Conservation (phyloP, 371 early-diverging fungal genomes). For the Vairimorpha necatrix region DNA sequence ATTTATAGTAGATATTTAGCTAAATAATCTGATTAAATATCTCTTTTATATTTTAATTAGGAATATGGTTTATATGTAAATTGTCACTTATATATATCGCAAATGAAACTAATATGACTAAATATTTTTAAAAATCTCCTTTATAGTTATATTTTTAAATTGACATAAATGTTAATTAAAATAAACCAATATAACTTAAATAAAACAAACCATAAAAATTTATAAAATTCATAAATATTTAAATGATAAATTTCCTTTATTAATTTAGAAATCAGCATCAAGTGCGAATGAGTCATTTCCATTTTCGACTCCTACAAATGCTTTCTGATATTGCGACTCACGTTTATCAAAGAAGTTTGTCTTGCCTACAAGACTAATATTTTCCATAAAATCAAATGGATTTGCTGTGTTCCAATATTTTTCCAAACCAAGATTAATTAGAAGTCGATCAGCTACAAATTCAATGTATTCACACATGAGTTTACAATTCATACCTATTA, state of each 20-base stretch:
- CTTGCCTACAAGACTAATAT: slow-evolving; percentile 89
- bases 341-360: slow-evolving; percentile 99
- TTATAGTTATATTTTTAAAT: too few relatives aligned
- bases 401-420: slow-evolving; percentile 83
- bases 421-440: slow-evolving; percentile 78
- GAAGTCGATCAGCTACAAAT: slow-evolving; percentile 92
- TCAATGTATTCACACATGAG: slow-evolving; percentile 97
- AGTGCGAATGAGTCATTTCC: slow-evolving; percentile 43
- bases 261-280: slow-evolving; percentile 61
- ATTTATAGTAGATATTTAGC: slow-evolving; percentile 73
- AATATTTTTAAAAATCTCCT: too few relatives aligned
- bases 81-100: too few relatives aligned
- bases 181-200: too few relatives aligned
- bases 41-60: too few relatives aligned
- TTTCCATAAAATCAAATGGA: slow-evolving; percentile 99
- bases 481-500: slow-evolving; percentile 94
- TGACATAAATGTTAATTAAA: too few relatives aligned
- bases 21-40: neutral
- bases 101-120: too few relatives aligned
- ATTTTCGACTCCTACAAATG: slow-evolving; percentile 65
- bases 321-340: slow-evolving; percentile 94
- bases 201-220: neutral
- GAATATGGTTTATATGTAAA: too few relatives aligned
- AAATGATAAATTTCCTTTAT: neutral
- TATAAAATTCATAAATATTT: neutral